A percentile compares a stretch with the other conserved stretches of the same genome.
These are phyloP conservation scores for Margaritispora aquatica DNA, from an alignment of 495 filamentous ascomycete species.

Conservation along the genomic window DNA sequence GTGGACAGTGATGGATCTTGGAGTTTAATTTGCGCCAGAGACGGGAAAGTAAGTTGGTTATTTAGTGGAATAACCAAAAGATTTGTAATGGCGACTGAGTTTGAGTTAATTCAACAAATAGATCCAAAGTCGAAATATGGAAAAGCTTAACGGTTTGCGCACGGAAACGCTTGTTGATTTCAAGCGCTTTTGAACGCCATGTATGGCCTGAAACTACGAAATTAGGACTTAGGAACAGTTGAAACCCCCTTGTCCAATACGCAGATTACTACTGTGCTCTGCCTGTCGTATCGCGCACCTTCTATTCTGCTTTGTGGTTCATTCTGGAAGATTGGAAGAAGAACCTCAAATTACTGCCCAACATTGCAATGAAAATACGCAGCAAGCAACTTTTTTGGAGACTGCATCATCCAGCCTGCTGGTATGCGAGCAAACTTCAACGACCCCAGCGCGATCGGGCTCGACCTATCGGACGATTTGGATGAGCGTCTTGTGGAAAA, in stretches of 20 bases:
- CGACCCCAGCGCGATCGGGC: too few species aligned
- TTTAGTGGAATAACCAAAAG: neutral
- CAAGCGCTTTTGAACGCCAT: neutral
- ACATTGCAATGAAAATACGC: too few species aligned
- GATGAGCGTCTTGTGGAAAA: too few species aligned
- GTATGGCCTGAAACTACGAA: neutral
- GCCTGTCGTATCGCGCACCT: neutral
- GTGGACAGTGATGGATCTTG: neutral
- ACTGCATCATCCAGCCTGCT: too few species aligned
- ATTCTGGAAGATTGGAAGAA: too few species aligned
- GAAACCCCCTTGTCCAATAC: neutral
- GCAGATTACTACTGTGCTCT: conserved; percentile 5
- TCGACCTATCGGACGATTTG: too few species aligned
- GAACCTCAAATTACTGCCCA: neutral
- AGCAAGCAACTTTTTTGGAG: too few species aligned
- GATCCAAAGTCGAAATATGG: neutral
- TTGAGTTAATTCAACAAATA: neutral
- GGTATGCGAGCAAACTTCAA: too few species aligned
- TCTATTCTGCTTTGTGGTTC: neutral
- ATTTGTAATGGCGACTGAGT: neutral
- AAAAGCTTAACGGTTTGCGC: neutral
- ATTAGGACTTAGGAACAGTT: neutral
- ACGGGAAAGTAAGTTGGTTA: neutral
- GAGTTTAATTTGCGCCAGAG: neutral
- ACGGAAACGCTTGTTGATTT: neutral